Conservation (phyloP, 352 stramenopile genomes). For the Peronosclerospora sorghi region DNA sequence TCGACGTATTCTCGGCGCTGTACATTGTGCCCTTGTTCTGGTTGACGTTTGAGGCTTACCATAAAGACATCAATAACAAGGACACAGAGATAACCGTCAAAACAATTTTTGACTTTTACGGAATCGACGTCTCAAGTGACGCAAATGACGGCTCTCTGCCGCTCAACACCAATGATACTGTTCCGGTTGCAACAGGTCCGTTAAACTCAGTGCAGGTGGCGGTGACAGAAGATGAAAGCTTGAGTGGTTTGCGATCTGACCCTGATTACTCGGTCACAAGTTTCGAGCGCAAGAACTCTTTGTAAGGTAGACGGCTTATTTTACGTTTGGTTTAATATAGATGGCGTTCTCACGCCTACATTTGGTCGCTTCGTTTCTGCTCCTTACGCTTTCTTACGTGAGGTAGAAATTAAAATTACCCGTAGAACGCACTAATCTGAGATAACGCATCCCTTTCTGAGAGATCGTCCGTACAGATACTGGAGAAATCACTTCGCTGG, state of each 20-base stretch:
- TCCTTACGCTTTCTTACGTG: too few species aligned
- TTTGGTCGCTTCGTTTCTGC: not conserved
- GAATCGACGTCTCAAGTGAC: constrained; percentile 25
- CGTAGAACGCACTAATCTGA: constrained; percentile 30
- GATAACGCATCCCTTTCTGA: constrained; percentile 41
- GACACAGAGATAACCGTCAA: constrained; percentile 52
- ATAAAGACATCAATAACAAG: constrained; percentile 76
- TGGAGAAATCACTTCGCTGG: constrained; percentile 29
- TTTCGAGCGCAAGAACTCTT: constrained; percentile 42
- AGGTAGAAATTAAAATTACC: too few species aligned
- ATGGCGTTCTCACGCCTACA: not conserved
- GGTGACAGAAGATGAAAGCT: constrained; percentile 26
- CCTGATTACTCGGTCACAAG: constrained; percentile 13
- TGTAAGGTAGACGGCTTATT: constrained; percentile 26
- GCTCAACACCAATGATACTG: constrained; percentile 9
- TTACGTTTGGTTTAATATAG: not conserved
- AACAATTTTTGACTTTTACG: constrained; percentile 59
- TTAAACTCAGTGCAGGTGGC: constrained; percentile 23
- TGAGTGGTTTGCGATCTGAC: constrained; percentile 22
- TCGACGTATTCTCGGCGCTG: constrained; percentile 83
- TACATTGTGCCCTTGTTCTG: constrained; percentile 85
- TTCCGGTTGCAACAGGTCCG: constrained; percentile 1
- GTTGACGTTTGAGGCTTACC: constrained; percentile 69
- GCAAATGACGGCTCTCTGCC: constrained; percentile 14
- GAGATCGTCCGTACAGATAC: constrained; percentile 46